phyloP scores from a whole-genome alignment of 306 rosid species.

The Citrullus mucosospermus region DNA sequence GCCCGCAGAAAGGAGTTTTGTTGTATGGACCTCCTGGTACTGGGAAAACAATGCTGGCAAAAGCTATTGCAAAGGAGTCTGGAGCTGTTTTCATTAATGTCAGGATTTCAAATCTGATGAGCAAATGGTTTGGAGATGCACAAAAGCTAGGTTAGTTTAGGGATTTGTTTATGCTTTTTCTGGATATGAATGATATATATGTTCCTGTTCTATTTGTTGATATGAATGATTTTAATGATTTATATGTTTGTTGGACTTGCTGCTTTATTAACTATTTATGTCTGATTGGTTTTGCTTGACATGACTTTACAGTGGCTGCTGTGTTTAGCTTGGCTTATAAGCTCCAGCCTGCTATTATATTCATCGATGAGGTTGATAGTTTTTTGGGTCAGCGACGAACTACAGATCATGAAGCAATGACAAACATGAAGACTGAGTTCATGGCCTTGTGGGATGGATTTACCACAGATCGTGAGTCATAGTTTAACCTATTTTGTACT shows the following conservation, averaged over 20 bases:
- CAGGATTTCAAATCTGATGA: constrained; percentile 89
- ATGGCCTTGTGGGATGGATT: constrained; percentile 99
- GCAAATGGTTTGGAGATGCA: constrained; percentile 99
- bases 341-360: constrained; percentile 95
- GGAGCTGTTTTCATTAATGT: constrained; percentile 93
- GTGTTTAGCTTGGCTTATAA: constrained; percentile 95
- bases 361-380: constrained; percentile 97
- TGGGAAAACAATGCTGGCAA: constrained; percentile 99
- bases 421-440: constrained; percentile 97
- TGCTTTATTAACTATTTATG: not conserved
- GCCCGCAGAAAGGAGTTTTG: constrained; percentile 90
- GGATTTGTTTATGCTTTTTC: not conserved
- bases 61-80: constrained; percentile 95
- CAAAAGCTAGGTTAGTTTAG: constrained; percentile 77
- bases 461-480: constrained; percentile 85
- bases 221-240: too few relatives aligned
- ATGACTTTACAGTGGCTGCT: constrained; percentile 65
- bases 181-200: not conserved
- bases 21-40: constrained; percentile 97
- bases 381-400: constrained; percentile 93
- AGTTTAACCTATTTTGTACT: not conserved
- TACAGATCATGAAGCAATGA: constrained; percentile 87
- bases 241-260: too few relatives aligned
- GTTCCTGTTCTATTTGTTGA: too few relatives aligned
- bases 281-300: constrained; percentile 1